Evolutionary conservation across 2,329 filamentous ascomycete species (phyloP).

Genomic region (Aureobasidium sp.): DNA sequence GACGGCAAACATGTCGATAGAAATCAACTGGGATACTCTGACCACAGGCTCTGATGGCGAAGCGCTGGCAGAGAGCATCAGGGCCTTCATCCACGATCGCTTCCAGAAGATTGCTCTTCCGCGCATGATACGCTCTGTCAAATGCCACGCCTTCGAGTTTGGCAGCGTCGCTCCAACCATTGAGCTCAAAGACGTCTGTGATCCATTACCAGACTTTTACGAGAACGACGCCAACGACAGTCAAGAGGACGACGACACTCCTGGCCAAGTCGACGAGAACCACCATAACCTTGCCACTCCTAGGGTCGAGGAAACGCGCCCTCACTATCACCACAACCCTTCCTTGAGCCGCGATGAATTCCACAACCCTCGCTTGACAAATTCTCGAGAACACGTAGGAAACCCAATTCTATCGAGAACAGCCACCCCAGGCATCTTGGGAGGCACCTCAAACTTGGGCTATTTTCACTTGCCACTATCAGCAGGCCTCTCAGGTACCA

Average conservation of each 20-base stretch:
- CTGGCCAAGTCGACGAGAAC: not conserved
- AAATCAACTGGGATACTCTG: conserved; percentile 91
- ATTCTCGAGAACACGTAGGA: conserved; percentile 14
- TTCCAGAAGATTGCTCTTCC: conserved; percentile 89
- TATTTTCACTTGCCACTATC: conserved; percentile 76
- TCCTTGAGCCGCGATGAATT: conserved; percentile 8
- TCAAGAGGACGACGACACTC: conserved; percentile 34
- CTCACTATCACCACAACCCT: not conserved
- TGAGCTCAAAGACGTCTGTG: conserved; percentile 93
- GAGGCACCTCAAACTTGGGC: conserved; percentile 66
- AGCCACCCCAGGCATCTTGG: conserved; percentile 53
- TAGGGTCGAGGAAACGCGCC: not conserved
- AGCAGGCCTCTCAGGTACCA: conserved; percentile 61
- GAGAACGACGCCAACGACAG: conserved; percentile 65
- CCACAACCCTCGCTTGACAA: conserved; percentile 10
- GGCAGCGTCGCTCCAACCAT: conserved; percentile 73
- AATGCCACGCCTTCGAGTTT: conserved; percentile 90
- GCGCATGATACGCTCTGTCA: conserved; percentile 92
- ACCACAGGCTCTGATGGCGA: conserved; percentile 82
- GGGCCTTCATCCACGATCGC: conserved; percentile 87
- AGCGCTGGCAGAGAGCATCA: conserved; percentile 75
- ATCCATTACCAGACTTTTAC: conserved; percentile 94
- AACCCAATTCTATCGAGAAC: conserved; percentile 30
- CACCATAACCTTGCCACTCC: not conserved
- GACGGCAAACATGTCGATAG: conserved; percentile 69